Evolutionary conservation across 306 rosid genomes (phyloP).

Genomic region (Cucurbita argyrosperma): DNA sequence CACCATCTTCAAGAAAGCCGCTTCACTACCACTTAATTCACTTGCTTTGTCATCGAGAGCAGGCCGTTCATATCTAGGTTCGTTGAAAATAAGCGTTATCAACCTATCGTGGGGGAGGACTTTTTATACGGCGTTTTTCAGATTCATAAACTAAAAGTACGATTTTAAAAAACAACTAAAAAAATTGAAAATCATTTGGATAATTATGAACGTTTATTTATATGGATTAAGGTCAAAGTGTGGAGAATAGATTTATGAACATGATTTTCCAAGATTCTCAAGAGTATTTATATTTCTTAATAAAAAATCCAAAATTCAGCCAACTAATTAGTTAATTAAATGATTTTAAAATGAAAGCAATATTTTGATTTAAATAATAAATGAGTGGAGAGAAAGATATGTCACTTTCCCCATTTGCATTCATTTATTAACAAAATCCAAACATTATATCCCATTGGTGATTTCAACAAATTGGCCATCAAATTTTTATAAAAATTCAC

Average conservation of each 20-base stretch:
- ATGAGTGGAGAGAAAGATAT: background rate
- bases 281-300: background rate
- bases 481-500: background rate
- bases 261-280: background rate
- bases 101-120: too few species aligned
- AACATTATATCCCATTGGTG: conserved; percentile 2
- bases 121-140: too few species aligned
- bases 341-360: background rate
- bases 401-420: conserved; percentile 1
- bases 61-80: too few species aligned
- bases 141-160: too few species aligned
- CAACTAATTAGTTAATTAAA: background rate
- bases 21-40: too few species aligned
- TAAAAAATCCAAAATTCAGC: background rate
- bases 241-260: background rate
- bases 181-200: background rate
- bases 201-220: background rate
- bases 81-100: too few species aligned
- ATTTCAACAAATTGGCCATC: background rate
- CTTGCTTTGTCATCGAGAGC: too few species aligned
- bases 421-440: conserved; percentile 1
- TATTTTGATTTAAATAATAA: background rate
- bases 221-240: background rate
- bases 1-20: too few species aligned
- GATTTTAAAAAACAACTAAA: background rate